Percentiles rank a stretch among this genome's conserved stretches.
Conservation (phyloP, 345 rosid genomes). For the Arabis hirsuta region DNA sequence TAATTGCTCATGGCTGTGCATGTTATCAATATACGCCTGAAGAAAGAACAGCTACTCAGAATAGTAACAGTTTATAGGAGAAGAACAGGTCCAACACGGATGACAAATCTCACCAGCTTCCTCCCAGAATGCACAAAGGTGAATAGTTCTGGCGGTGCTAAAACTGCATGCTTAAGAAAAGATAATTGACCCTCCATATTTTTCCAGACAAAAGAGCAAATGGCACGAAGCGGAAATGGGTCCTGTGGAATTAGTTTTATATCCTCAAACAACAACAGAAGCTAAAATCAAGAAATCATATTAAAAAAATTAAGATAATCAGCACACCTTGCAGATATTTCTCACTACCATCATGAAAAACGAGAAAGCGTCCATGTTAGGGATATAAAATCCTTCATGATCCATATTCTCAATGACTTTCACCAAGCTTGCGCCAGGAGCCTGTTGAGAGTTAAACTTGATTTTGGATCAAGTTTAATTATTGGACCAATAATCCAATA, state of each 20-base stretch:
- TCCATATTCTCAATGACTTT: conserved; percentile 69
- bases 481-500: too few species aligned
- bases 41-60: conserved; percentile 18
- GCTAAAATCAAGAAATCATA: not conserved
- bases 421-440: conserved; percentile 69
- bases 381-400: conserved; percentile 70
- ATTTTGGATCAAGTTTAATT: too few species aligned
- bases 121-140: conserved; percentile 70
- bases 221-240: conserved; percentile 73
- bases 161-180: conserved; percentile 68
- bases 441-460: too few species aligned
- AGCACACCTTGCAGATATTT: conserved; percentile 65
- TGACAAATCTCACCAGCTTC: conserved; percentile 60
- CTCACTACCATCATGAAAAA: conserved; percentile 66
- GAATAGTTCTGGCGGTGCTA: conserved; percentile 72
- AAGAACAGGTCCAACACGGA: conserved; percentile 22
- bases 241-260: conserved; percentile 52
- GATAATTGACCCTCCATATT: conserved; percentile 77
- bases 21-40: conserved; percentile 65
- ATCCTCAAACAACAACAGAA: not conserved
- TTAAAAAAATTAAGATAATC: not conserved
- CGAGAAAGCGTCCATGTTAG: conserved; percentile 69
- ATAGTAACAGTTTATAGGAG: conserved; percentile 1
- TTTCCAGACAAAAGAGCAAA: conserved; percentile 78
- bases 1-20: conserved; percentile 59